phyloP scores from a whole-genome alignment of 2,329 filamentous ascomycete genomes.

The Clarireedia sp. region DNA sequence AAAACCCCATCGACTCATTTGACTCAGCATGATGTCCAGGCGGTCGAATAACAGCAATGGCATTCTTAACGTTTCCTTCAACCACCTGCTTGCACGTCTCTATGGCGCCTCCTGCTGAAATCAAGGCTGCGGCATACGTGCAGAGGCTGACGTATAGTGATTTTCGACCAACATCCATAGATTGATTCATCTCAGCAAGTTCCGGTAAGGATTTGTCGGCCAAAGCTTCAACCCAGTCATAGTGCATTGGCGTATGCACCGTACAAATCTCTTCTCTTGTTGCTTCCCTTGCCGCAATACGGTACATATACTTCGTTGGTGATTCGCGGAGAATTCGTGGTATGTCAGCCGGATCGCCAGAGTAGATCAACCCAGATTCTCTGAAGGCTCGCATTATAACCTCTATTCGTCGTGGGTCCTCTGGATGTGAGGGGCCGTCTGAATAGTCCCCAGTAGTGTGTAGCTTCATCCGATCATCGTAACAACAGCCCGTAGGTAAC shows the following conservation, averaged over 20 bases:
- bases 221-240: slow-evolving; percentile 62
- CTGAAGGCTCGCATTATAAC: slow-evolving; percentile 88
- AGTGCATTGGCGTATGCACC: slow-evolving; percentile 72
- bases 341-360: slow-evolving; percentile 48
- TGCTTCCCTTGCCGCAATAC: slow-evolving; percentile 72
- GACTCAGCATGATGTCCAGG: slow-evolving; percentile 93
- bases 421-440: slow-evolving; percentile 74
- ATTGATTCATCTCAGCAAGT: slow-evolving; percentile 57
- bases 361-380: slow-evolving; percentile 67
- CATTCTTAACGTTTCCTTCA: slow-evolving; percentile 77
- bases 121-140: slow-evolving; percentile 70
- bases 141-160: slow-evolving; percentile 78
- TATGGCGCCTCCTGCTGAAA: slow-evolving; percentile 88
- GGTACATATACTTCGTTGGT: slow-evolving; percentile 58
- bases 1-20: slow-evolving; percentile 84
- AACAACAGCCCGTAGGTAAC: slow-evolving; percentile 70
- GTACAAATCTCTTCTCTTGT: slow-evolving; percentile 71
- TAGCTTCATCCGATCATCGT: slow-evolving; percentile 92
- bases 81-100: slow-evolving; percentile 93
- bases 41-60: slow-evolving; percentile 88
- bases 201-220: slow-evolving; percentile 50
- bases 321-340: slow-evolving; percentile 42
- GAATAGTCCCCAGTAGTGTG: slow-evolving; percentile 79
- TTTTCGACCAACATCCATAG: slow-evolving; percentile 56
- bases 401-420: slow-evolving; percentile 87